Base-by-base conservation (phyloP, 768 basidiomycete genomes). In the Sporobolomyces phaffii region DNA sequence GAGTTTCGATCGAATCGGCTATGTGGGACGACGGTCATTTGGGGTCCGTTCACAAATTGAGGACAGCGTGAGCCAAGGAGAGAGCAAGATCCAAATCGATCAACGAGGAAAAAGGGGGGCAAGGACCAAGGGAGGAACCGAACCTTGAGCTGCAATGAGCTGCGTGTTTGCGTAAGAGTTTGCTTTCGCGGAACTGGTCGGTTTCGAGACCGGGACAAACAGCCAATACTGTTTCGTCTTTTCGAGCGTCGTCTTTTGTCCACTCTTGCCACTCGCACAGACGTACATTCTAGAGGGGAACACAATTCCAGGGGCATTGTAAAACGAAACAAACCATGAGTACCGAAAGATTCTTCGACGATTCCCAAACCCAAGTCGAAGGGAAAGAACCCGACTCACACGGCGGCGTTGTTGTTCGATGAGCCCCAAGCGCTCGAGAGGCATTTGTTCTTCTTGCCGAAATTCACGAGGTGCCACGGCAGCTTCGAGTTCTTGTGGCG, bases 131-230 rank as follows among this genome's bases (percentile, higher is more conserved):
- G n/a, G n/a, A n/a, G n/a, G n/a, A n/a, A n/a, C n/a, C n/a, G n/a
- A n/a, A n/a, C n/a, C n/a, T 11, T 71, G 70, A 6, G 69, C 69
- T 49, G 69, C 70, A 65, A 71, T 62, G 29, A 71, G 70, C 31
- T 64, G 58, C 20, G 22, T 17, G 53, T 70, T 70, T 20, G 62
- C 58, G n/a, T 51, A 22, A 4, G 65, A 64, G 29, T 40, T 64
- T 33, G 54, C 1, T 13, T 41, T 24, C 26, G 62, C 22, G 0
- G 31, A 13, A 7, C 41, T 52, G 14, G 38, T 36, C 13, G 59
- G 59, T 44, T 71, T 67, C 28, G 22, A 34, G 22, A 64, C 50
- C 18, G 70, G 65, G 28, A 71, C 62, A 22, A 60, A 33, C 22
- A 71, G 33, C 58, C 58, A 71, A 44, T 51, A 65, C 63, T 67